phyloP scores from a whole-genome alignment of 345 rosid species.

The Populus pruinosa region DNA sequence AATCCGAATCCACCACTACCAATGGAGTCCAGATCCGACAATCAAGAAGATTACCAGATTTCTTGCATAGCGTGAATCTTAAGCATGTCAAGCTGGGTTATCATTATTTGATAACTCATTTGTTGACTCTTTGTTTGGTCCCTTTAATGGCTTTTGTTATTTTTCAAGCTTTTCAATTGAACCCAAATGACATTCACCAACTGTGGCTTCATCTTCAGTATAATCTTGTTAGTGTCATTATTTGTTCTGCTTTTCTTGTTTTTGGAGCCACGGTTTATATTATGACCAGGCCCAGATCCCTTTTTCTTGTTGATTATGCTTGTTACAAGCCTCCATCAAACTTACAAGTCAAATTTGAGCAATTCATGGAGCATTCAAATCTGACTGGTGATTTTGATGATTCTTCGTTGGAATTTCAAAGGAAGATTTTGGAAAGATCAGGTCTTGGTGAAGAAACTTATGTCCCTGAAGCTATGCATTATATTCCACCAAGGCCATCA shows the following conservation, averaged over 20 bases:
- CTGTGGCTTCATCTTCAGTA: slow-evolving; percentile 85
- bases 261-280: slow-evolving; percentile 68
- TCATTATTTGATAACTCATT: slow-evolving; percentile 64
- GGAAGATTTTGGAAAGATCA: slow-evolving; percentile 73
- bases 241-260: slow-evolving; percentile 57
- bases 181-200: slow-evolving; percentile 58
- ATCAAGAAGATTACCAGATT: slow-evolving; percentile 65
- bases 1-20: background rate
- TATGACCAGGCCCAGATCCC: slow-evolving; percentile 82
- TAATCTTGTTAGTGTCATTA: slow-evolving; percentile 65
- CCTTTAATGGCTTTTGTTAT: slow-evolving; percentile 63
- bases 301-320: slow-evolving; percentile 67
- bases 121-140: slow-evolving; percentile 65
- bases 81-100: slow-evolving; percentile 89
- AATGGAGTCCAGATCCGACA: slow-evolving; percentile 63
- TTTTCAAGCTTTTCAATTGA: slow-evolving; percentile 52
- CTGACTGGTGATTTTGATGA: slow-evolving; percentile 72
- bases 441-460: slow-evolving; percentile 94
- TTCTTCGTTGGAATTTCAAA: slow-evolving; percentile 76
- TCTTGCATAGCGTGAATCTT: slow-evolving; percentile 78
- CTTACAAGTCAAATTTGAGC: slow-evolving; percentile 48
- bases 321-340: slow-evolving; percentile 70
- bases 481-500: slow-evolving; percentile 71
- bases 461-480: slow-evolving; percentile 75
- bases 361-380: slow-evolving; percentile 75